Percentiles rank a stretch among this genome's conserved stretches.
Evolutionary conservation across 2,329 filamentous ascomycete genomes (phyloP).

Genomic region (Aspergillus sp.): DNA sequence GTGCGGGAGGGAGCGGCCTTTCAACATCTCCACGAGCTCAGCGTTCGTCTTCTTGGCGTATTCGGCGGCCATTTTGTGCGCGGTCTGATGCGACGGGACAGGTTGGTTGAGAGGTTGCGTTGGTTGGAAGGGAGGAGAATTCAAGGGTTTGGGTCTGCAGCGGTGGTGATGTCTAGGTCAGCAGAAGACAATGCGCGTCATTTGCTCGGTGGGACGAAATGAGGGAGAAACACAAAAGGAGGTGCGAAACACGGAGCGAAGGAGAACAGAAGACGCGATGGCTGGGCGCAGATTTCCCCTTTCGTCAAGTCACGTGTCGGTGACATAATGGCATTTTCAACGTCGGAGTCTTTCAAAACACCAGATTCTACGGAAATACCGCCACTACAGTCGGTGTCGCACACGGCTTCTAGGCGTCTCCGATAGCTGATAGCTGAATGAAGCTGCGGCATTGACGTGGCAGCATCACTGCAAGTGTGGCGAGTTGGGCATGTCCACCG

Average conservation of each 20-base stretch:
- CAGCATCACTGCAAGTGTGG: constrained; percentile 7
- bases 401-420: background rate
- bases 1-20: constrained; percentile 38
- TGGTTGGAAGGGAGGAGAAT: background rate
- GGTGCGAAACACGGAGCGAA: background rate
- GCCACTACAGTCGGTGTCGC: background rate
- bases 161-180: no score
- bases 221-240: no score
- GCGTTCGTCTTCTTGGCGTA: constrained; percentile 44
- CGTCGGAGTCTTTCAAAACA: no score
- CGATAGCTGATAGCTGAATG: constrained; percentile 9
- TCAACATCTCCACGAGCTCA: constrained; percentile 42
- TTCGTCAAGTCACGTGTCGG: background rate
- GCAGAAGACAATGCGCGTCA: no score
- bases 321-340: constrained; percentile 1
- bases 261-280: constrained; percentile 1
- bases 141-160: constrained; percentile 1
- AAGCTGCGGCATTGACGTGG: constrained; percentile 6
- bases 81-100: constrained; percentile 1
- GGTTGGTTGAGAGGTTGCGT: constrained; percentile 1
- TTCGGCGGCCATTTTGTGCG: constrained; percentile 30
- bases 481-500: constrained; percentile 1
- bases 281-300: background rate
- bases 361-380: background rate
- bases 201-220: no score